Percentiles rank a stretch among this genome's conserved stretches.
These are phyloP conservation scores for Cercophora scortea DNA, from an alignment of 495 filamentous ascomycete genomes.

Conservation along the genomic window DNA sequence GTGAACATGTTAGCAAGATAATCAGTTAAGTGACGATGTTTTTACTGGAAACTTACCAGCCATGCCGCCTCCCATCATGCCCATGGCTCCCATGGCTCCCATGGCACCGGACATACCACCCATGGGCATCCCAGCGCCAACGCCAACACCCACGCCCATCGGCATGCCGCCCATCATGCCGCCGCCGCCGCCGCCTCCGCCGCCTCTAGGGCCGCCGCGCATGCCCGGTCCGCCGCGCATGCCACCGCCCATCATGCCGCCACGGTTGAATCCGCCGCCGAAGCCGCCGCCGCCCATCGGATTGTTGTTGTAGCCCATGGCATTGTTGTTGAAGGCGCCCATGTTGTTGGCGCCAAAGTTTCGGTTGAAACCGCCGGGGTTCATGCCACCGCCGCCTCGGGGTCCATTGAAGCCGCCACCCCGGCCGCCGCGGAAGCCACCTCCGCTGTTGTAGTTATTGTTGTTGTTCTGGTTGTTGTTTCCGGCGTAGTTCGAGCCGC, in stretches of 20 bases:
- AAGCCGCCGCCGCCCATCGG: constrained; percentile 60
- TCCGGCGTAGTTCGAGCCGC: constrained; percentile 27
- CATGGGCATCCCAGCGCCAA: constrained; percentile 27
- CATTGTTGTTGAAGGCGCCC: constrained; percentile 26
- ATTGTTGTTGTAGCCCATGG: constrained; percentile 35
- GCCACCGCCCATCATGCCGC: constrained; percentile 58
- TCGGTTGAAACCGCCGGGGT: constrained; percentile 38
- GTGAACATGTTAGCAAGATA: not conserved
- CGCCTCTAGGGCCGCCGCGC: constrained; percentile 47
- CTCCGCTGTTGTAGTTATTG: constrained; percentile 15
- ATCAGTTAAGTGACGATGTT: not conserved
- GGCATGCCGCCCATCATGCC: constrained; percentile 20
- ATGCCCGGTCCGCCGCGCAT: constrained; percentile 64
- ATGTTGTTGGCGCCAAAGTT: constrained; percentile 29
- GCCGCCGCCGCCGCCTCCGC: constrained; percentile 42
- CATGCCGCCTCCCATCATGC: constrained; percentile 58
- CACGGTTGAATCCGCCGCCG: constrained; percentile 48
- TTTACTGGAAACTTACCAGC: constrained; percentile 33
- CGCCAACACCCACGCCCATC: constrained; percentile 9
- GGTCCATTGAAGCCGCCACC: constrained; percentile 27
- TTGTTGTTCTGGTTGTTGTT: constrained; percentile 38
- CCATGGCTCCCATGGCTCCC: constrained; percentile 51
- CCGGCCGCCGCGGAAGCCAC: constrained; percentile 27
- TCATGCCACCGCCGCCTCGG: constrained; percentile 20
- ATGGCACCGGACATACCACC: constrained; percentile 45